Percentiles rank a stretch among this genome's conserved stretches.
Conservation (phyloP, 139 green algal genomes). For the Picochlorum sp. region DNA sequence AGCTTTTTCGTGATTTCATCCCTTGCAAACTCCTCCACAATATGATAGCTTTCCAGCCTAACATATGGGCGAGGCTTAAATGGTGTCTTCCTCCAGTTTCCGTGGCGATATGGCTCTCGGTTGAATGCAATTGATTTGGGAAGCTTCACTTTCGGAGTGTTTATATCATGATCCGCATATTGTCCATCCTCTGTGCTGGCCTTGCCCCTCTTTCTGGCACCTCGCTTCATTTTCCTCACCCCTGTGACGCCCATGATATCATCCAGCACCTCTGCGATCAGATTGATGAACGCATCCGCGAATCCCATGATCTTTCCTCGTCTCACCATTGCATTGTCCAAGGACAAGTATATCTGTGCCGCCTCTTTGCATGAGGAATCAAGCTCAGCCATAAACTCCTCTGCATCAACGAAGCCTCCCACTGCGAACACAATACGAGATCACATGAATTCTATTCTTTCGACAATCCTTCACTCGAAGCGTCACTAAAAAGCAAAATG, state of each 20-base stretch:
- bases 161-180: neutral
- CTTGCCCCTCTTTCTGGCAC: neutral
- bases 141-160: neutral
- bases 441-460: neutral
- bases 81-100: constrained; percentile 47
- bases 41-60: constrained; percentile 41
- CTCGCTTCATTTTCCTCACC: neutral
- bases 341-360: constrained; percentile 10
- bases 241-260: neutral
- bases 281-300: constrained; percentile 19
- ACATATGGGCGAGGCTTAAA: constrained; percentile 43
- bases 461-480: neutral
- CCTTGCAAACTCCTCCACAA: constrained; percentile 27
- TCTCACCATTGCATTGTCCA: constrained; percentile 20
- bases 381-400: constrained; percentile 17
- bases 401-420: constrained; percentile 16
- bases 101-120: constrained; percentile 48
- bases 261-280: constrained; percentile 15
- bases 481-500: neutral
- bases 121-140: constrained; percentile 37
- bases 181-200: neutral
- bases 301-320: constrained; percentile 17
- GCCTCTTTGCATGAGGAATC: constrained; percentile 8
- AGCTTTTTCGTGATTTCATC: constrained; percentile 53
- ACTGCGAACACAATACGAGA: neutral